phyloP scores from a whole-genome alignment of 306 rosid genomes.

The Vigna unguiculata region DNA sequence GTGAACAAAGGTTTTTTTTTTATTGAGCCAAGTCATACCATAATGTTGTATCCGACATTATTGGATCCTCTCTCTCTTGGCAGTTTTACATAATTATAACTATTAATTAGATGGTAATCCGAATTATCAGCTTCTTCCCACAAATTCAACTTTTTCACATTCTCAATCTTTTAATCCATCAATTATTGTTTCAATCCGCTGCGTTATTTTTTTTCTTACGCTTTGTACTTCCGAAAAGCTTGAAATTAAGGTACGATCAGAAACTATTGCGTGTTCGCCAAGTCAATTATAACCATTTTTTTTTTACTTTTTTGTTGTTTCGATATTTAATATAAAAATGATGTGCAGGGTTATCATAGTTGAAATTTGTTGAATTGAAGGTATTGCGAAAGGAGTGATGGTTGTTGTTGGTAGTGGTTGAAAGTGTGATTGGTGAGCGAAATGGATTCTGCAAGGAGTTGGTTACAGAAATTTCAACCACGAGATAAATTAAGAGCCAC shows the following conservation, averaged over 20 bases:
- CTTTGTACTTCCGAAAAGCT: conserved; percentile 18
- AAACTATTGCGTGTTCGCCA: neutral
- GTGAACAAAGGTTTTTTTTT: neutral
- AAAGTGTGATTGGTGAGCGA: neutral
- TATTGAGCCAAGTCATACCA: neutral
- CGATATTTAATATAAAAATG: conserved; percentile 1
- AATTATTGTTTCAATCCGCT: neutral
- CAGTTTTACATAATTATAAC: neutral
- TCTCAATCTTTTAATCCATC: conserved; percentile 19
- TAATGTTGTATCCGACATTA: neutral
- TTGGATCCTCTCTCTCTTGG: neutral
- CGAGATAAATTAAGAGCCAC: conserved; percentile 69
- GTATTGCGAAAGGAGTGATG: conserved; percentile 37
- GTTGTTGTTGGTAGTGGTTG: conserved; percentile 30
- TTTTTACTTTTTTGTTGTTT: neutral
- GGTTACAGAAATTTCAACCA: conserved; percentile 90
- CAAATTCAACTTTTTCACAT: conserved; percentile 2
- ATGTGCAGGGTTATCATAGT: conserved; percentile 6
- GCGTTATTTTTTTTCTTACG: neutral
- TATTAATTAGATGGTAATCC: conserved; percentile 62
- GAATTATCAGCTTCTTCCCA: conserved; percentile 49
- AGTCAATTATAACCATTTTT: neutral
- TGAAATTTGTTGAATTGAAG: conserved; percentile 22
- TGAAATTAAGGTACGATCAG: neutral
- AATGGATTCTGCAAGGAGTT: conserved; percentile 96